Base-by-base conservation (phyloP, 768 basidiomycete species). In the Mycena haematopus region DNA sequence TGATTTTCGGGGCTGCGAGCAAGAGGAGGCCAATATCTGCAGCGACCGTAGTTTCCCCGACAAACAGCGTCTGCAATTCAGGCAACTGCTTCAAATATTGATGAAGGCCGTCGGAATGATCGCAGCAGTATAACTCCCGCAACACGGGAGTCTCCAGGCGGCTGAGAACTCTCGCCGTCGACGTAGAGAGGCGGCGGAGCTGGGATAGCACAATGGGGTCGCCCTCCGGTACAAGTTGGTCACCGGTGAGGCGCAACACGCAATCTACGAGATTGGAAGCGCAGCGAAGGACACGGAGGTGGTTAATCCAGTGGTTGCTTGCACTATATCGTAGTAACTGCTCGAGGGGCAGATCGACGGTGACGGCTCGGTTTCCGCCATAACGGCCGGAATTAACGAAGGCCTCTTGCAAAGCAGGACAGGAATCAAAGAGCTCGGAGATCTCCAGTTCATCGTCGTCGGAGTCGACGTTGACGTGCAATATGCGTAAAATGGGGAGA, bases 231-330 rank as follows among this genome's bases (percentile, higher is more conserved):
- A 25, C 7, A 9, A 9, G 1, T 11, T 24, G 44, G 44, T 5
- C 13, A 5, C n/a, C n/a, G 0, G 1, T n/a, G 17, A 60, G 1
- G 6, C 17, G 29, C 33, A 53, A 11, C 2, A 52, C 58, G 17
- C 58, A 60, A 25, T 60, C 58, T 0, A 60, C 52, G 14, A 60
- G 58, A 38, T 60, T 52, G 14, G 44, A 27, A 4, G 58, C 45
- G 15, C 44, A 45, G 21, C 33, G 17, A 0, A 60, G 50, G 17
- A 15, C 38, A 9, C 25, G 2, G 15, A 35, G 3, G 33, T 60
- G 51, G 7, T 29, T 22, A 1, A 3, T 19, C 42, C 44, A 35
- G 9, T 31, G 11, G n/a, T 36, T 47, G 31, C 24, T 10, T 17
- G 24, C 52, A 17, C 42, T 19, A 15, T 46, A 60, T 38, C 22